Evolutionary conservation across 139 green algal species (phyloP), one percentile per base, ranked within the genome.

Genomic region (Ulvella scutata): DNA sequence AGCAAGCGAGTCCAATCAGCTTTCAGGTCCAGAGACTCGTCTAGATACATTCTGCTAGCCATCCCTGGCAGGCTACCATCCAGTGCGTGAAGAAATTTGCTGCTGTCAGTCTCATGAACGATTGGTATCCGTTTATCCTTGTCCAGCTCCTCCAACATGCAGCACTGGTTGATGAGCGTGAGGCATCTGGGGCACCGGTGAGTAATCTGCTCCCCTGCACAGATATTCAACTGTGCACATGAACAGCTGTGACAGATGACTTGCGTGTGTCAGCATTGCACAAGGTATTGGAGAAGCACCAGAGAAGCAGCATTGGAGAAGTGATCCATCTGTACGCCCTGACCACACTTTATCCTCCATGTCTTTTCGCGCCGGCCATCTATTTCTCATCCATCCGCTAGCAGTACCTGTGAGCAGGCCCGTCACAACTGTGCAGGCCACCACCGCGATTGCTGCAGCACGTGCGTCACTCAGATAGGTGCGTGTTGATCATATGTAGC

Each of bases 81-180:
- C 13, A 67, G 51, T 6, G 51, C 51, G 51, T 67, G 31, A n/a
- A 67, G 51, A 6, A 67, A 26, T 26, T 67, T 67, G n/a, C 31
- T 67, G 51, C 51, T n/a, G 51, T 67, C 51, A 26, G 51, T 67
- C 9, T 23, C 51, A n/a, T 67, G 31, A 26, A 67, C 9, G 51
- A 67, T 67, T n/a, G 51, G 51, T 26, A 67, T 26, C n/a, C 31
- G 9, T n/a, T n/a, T n/a, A 26, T 36, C 51, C n/a, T 67, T n/a
- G n/a, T n/a, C 33, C 13, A 67, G 51, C 51, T 67, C 51, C 51
- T 67, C 51, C n/a, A 67, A 67, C 51, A 67, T 67, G 51, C 51
- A 67, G 51, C 51, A 67, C 17, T 67, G 13, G 51, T 67, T 67
- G 51, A 67, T 67, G 51, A 67, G 51, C 9, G 51, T 26, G 13